These are phyloP conservation scores for Hydnum rufescens DNA, from an alignment of 768 basidiomycete genomes.

Conservation along the genomic window DNA sequence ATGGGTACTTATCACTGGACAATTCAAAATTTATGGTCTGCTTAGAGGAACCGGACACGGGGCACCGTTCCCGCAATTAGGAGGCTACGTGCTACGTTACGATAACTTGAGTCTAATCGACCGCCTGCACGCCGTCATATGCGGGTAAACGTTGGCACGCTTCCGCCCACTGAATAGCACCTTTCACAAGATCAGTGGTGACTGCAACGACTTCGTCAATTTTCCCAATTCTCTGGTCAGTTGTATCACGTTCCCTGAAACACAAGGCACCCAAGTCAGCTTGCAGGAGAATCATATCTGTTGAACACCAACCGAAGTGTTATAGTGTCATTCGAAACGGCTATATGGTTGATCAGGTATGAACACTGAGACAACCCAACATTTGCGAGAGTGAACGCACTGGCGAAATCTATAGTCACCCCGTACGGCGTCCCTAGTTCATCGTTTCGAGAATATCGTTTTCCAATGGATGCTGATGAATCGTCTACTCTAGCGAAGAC, in stretches of 20 bases:
- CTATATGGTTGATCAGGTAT: conserved; percentile 32
- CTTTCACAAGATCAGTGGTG: conserved; percentile 60
- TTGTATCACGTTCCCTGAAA: conserved; percentile 81
- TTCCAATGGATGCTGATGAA: conserved; percentile 86
- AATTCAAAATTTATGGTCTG: too few species aligned
- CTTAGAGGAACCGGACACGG: too few species aligned
- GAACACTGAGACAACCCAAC: neutral
- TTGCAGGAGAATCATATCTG: neutral
- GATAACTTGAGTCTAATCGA: too few species aligned
- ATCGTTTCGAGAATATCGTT: conserved; percentile 93
- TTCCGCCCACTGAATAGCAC: conserved; percentile 53
- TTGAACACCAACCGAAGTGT: conserved; percentile 56
- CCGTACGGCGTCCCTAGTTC: conserved; percentile 97
- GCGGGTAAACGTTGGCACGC: conserved; percentile 50
- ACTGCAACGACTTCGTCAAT: conserved; percentile 77
- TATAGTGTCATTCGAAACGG: conserved; percentile 80
- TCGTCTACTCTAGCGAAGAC: conserved; percentile 90
- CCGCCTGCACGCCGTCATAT: conserved; percentile 81
- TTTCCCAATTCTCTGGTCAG: conserved; percentile 72
- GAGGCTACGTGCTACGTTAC: too few species aligned
- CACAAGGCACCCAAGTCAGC: too few species aligned
- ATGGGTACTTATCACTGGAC: too few species aligned
- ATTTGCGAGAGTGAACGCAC: conserved; percentile 18
- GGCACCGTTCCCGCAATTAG: too few species aligned
- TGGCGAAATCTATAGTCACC: conserved; percentile 88